Evolutionary conservation across 345 rosid species (phyloP), one percentile per base, ranked within the genome.

Genomic region (Rhodamnia argentea): DNA sequence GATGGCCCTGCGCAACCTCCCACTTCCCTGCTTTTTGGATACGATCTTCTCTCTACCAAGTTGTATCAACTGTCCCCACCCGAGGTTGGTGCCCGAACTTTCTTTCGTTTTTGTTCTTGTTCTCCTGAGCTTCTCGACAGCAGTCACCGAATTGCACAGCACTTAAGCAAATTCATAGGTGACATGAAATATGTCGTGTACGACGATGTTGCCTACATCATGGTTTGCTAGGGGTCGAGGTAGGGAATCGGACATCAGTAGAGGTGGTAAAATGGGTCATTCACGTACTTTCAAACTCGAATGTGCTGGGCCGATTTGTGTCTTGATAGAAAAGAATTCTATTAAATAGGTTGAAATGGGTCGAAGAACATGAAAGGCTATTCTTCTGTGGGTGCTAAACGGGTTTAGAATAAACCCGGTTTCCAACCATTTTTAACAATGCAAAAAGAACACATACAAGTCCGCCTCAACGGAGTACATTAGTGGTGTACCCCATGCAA

Each of bases 21-120:
- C 32, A 90, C 90, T 14, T 83, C 90, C 3, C 0, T 51, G 0
- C 32, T 82, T 0, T 20, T 89, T 20, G 89, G 91, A 4, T 87
- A 88, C 22, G 82, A 89, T 6, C 74, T 83, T 81, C 3, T 89
- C 89, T 78, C 86, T n/a, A 81, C 89, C 7, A 83, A 84, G 85
- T 8, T 89, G 23, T 90, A 92, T 82, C 91, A 92, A 57, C 87
- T 89, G 53, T 93, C 92, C 26, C 92, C 90, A 27, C 64, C 89
- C 7, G 91, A 91, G 92, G 94, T 90, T 56, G 23, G 70, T 37
- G 56, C 59, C 89, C 27, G 87, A 89, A 29, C 15, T 23, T 29
- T 62, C 42, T 56, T 55, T 54, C 18, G 7, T 54, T 54, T 32
- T 29, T 62, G 4, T 15, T 16, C 5, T 7, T 15, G 8, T 29